Evolutionary conservation across 2,329 filamentous ascomycete genomes (phyloP).

Genomic region (Nannizzia gypsea): DNA sequence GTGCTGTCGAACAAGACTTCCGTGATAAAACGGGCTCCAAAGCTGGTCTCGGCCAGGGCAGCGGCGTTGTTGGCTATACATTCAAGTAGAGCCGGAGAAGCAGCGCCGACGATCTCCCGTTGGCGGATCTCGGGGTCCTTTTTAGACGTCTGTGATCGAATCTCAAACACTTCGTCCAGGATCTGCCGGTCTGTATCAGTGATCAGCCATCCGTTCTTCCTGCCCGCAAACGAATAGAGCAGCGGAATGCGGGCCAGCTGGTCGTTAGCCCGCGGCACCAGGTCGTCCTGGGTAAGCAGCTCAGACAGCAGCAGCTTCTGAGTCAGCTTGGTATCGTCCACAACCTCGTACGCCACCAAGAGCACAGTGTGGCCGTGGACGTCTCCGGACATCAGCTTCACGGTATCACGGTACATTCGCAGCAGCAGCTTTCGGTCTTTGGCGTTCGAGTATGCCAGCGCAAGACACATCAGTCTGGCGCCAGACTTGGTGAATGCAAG

Average conservation of each 20-base stretch:
- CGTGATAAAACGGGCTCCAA: slow-evolving; percentile 75
- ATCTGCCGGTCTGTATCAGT: slow-evolving; percentile 54
- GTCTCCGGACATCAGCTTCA: slow-evolving; percentile 75
- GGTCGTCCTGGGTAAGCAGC: slow-evolving; percentile 56
- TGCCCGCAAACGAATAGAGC: slow-evolving; percentile 67
- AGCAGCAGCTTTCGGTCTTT: slow-evolving; percentile 89
- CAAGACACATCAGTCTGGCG: slow-evolving; percentile 65
- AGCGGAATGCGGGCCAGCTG: slow-evolving; percentile 50
- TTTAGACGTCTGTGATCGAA: slow-evolving; percentile 77
- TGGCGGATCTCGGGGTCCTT: slow-evolving; percentile 71
- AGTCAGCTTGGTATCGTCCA: slow-evolving; percentile 86
- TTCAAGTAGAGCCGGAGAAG: slow-evolving; percentile 64
- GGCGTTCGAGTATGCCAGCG: slow-evolving; percentile 71
- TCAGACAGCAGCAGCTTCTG: slow-evolving; percentile 80
- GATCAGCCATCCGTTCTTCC: slow-evolving; percentile 50
- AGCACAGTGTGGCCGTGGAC: slow-evolving; percentile 67
- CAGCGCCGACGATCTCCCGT: slow-evolving; percentile 59
- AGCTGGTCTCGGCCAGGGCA: slow-evolving; percentile 60
- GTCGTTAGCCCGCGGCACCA: slow-evolving; percentile 34
- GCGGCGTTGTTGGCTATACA: slow-evolving; percentile 57
- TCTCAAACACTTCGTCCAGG: slow-evolving; percentile 63
- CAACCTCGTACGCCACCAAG: slow-evolving; percentile 74
- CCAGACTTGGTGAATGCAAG: slow-evolving; percentile 91
- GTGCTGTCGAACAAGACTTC: slow-evolving; percentile 67
- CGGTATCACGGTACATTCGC: slow-evolving; percentile 79